Evolutionary conservation across 2,329 filamentous ascomycete species (phyloP), one percentile per base, ranked within the genome.

Genomic region (Aspergillus pseudonomiae): DNA sequence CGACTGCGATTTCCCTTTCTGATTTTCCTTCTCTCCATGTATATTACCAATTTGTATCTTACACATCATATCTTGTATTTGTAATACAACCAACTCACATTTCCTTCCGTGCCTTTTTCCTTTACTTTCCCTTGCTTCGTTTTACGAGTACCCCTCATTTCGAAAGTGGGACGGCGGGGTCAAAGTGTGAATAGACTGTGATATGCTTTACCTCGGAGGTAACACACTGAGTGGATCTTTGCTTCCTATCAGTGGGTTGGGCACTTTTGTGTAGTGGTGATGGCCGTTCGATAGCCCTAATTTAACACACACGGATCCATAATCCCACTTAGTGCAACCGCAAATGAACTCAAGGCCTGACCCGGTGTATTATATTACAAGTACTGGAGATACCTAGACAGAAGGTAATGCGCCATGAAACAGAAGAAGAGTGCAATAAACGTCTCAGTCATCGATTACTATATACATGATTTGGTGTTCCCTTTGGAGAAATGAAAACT

Each of bases 381-480:
- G 28, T 52, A 21, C 28, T 52, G n/a, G 21, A 52, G 19, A 52
- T 24, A 52, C 26, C 6, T 30, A 6, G 14, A 19, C 3, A 28
- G 26, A 32, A 12, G 26, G 7, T 30, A n/a, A 28, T 34, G 4
- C 48, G 28, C 26, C 48, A 32, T 52, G 19, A 32, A 19, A 55
- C 12, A 39, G 21, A 55, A 26, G 34, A 39, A 45, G 7, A 30
- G n/a, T 10, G 12, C n/a, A 30, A 16, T 48, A 41, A 46, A 46
- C 52, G 21, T 61, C 52, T 61, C 24, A 48, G 43, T 59, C 54
- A 62, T 62, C 41, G 32, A 59, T 62, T 59, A 62, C n/a, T 62
- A 62, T 62, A 55, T 62, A 59, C 56, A 59, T 28, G 52, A 58
- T 39, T 34, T 24, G 52, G n/a, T 19, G 19, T 34, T 52, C 28